Evolutionary conservation across 225 moss, liverwort and hornwort genomes (phyloP).

Genomic region (Physcomitrium patens): DNA sequence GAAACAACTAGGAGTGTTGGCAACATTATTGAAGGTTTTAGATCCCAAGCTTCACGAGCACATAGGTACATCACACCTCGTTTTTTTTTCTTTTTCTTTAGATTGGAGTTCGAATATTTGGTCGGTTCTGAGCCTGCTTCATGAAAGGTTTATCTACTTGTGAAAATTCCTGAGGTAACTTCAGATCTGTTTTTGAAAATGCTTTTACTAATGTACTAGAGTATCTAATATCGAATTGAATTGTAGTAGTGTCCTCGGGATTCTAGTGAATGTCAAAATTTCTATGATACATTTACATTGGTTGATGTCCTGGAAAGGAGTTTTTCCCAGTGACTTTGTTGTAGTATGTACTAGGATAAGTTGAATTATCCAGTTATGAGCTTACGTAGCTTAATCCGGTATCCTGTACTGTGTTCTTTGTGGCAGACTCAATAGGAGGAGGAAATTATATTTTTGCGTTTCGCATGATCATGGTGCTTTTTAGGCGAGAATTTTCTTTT

Average conservation of each 20-base stretch:
- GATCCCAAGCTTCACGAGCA: slow-evolving; percentile 97
- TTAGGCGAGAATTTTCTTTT: slow-evolving; percentile 96
- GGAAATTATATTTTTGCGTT: slow-evolving; percentile 96
- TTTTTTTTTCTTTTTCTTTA: slow-evolving; percentile 42
- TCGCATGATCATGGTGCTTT: slow-evolving; percentile 96
- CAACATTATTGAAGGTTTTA: slow-evolving; percentile 77
- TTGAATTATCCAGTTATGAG: neutral
- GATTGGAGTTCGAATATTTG: slow-evolving; percentile 36
- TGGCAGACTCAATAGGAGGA: slow-evolving; percentile 82
- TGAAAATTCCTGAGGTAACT: too few relatives aligned
- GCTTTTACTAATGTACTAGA: neutral
- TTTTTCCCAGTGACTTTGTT: neutral
- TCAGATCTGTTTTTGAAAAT: too few relatives aligned
- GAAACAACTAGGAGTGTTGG: slow-evolving; percentile 86
- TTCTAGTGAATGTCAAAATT: neutral
- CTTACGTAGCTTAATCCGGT: neutral
- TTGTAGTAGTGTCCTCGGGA: neutral
- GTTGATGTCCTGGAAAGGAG: neutral
- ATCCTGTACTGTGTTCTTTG: neutral
- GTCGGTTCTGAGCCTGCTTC: slow-evolving; percentile 1
- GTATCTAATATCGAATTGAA: neutral
- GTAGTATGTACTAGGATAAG: neutral
- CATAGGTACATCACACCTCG: slow-evolving; percentile 62
- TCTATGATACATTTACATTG: neutral
- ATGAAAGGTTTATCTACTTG: too few relatives aligned